Conservation (phyloP, 2,329 filamentous ascomycete species). For the Monascus ruber region DNA sequence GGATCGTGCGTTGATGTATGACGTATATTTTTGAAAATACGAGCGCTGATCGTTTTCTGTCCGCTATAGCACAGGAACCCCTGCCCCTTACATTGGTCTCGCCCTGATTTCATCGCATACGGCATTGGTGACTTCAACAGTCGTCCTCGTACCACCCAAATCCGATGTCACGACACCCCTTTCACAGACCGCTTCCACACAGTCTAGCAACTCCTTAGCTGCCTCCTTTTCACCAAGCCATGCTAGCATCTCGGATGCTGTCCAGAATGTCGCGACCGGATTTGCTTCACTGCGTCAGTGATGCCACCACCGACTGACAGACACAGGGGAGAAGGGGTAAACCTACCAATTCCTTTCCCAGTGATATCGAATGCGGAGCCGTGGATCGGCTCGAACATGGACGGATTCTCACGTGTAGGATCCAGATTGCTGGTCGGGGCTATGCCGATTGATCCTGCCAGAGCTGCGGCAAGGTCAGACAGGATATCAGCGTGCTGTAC, state of each 20-base stretch:
- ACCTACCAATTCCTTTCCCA: conserved; percentile 37
- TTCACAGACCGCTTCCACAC: conserved; percentile 50
- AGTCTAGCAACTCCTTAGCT: conserved; percentile 45
- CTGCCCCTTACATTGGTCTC: no score
- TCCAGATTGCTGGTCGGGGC: conserved; percentile 60
- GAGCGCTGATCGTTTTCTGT: no score
- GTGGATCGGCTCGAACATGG: conserved; percentile 54
- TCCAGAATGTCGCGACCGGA: conserved; percentile 58
- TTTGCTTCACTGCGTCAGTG: conserved; percentile 33
- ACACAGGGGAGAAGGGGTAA: no score
- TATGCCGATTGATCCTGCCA: conserved; percentile 61
- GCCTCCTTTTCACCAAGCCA: conserved; percentile 52
- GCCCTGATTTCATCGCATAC: conserved; percentile 18
- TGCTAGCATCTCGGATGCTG: conserved; percentile 55
- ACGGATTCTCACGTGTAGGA: conserved; percentile 48
- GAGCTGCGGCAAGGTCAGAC: conserved; percentile 57
- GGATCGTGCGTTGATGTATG: no score
- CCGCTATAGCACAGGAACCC: no score
- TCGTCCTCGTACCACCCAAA: conserved; percentile 47
- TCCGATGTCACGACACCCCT: conserved; percentile 46
- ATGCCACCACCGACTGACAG: no score
- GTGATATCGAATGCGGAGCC: conserved; percentile 55
- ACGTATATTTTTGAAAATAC: no score
- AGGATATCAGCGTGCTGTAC: conserved; percentile 50
- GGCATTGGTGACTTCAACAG: conserved; percentile 48